These are phyloP conservation scores for Trametes hirsuta DNA, from an alignment of 1,284 basidiomycete genomes.

Conservation along the genomic window DNA sequence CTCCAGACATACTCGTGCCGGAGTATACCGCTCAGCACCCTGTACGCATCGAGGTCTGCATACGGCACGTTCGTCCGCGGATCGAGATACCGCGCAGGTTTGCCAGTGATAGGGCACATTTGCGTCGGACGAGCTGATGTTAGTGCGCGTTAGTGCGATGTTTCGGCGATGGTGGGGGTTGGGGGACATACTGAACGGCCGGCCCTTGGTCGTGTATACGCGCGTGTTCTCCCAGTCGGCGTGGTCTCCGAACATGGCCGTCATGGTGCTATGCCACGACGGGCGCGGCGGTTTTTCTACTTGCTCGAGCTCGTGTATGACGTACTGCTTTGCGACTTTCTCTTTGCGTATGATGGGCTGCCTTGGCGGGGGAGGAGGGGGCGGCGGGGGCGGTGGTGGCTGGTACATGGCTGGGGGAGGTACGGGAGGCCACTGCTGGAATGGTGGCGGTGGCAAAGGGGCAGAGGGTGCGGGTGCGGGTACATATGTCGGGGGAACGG, in stretches of 20 bases:
- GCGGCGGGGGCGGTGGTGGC: background rate
- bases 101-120: slow-evolving; percentile 67
- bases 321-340: slow-evolving; percentile 62
- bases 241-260: slow-evolving; percentile 76
- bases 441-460: slow-evolving; percentile 5
- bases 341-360: slow-evolving; percentile 42
- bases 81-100: slow-evolving; percentile 70
- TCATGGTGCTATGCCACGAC: slow-evolving; percentile 72
- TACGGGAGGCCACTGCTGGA: slow-evolving; percentile 22
- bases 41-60: slow-evolving; percentile 69
- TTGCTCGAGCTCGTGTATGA: slow-evolving; percentile 63
- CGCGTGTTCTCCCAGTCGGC: slow-evolving; percentile 71
- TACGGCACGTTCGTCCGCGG: slow-evolving; percentile 79
- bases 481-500: background rate
- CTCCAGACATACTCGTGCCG: slow-evolving; percentile 71
- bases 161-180: background rate
- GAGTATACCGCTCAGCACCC: slow-evolving; percentile 59
- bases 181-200: slow-evolving; percentile 57
- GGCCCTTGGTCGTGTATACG: slow-evolving; percentile 60
- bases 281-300: slow-evolving; percentile 50
- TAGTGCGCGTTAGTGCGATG: slow-evolving; percentile 5
- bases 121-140: slow-evolving; percentile 61
- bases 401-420: slow-evolving; percentile 6
- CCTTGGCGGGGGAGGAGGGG: slow-evolving; percentile 19
- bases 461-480: background rate